A percentile compares a stretch with the other conserved stretches of the same genome.
These are phyloP conservation scores for Arthroderma sp. DNA, from an alignment of 2,329 filamentous ascomycete species.

Conservation along the genomic window DNA sequence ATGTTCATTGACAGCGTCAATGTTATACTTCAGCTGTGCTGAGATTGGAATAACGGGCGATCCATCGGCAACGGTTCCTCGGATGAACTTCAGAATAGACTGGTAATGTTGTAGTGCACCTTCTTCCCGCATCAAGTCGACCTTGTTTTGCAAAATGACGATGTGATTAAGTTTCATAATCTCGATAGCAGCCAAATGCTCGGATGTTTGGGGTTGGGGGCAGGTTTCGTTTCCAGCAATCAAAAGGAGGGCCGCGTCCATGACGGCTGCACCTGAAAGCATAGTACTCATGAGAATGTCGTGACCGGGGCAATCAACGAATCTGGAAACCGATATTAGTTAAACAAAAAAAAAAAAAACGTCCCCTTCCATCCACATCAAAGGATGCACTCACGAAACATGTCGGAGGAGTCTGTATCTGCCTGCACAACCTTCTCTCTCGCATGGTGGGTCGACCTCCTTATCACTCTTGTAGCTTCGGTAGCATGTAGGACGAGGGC, in stretches of 20 bases:
- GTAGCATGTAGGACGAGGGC: slow-evolving; percentile 90
- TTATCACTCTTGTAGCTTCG: slow-evolving; percentile 98
- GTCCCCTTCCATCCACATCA: background rate
- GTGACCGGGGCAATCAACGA: slow-evolving; percentile 98
- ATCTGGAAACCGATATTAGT: slow-evolving; percentile 39
- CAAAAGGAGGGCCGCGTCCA: slow-evolving; percentile 92
- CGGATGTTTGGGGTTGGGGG: slow-evolving; percentile 94
- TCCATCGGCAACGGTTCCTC: slow-evolving; percentile 90
- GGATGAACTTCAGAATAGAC: slow-evolving; percentile 96
- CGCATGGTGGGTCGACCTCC: slow-evolving; percentile 91
- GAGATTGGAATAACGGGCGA: slow-evolving; percentile 93
- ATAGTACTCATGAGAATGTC: slow-evolving; percentile 99
- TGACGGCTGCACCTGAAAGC: slow-evolving; percentile 97
- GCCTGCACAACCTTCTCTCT: slow-evolving; percentile 79
- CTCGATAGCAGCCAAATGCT: slow-evolving; percentile 97
- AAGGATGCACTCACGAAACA: slow-evolving; percentile 58
- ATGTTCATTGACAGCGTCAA: slow-evolving; percentile 93
- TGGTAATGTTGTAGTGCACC: slow-evolving; percentile 87
- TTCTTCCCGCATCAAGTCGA: slow-evolving; percentile 95
- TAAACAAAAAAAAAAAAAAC: slow-evolving; percentile 6
- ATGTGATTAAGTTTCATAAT: slow-evolving; percentile 99
- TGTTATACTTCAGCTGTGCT: slow-evolving; percentile 98
- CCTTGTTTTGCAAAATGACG: slow-evolving; percentile 99
- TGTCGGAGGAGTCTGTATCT: slow-evolving; percentile 81
- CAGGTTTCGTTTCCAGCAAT: slow-evolving; percentile 98